These are phyloP conservation scores for Phytopythium boreale DNA, from an alignment of 352 stramenopile species.

Conservation along the genomic window DNA sequence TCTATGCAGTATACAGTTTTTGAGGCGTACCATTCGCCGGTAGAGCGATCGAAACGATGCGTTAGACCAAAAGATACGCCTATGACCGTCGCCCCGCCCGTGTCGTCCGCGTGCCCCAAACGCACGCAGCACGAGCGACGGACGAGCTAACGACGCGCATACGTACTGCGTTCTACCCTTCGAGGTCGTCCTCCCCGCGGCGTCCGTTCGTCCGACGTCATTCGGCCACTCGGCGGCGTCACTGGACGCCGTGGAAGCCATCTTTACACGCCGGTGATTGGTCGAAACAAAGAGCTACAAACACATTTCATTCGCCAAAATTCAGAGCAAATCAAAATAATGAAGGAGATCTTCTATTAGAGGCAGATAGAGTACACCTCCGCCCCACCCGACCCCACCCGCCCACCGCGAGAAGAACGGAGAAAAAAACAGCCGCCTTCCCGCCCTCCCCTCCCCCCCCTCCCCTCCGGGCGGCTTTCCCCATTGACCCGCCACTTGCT, in stretches of 20 bases:
- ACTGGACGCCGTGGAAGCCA: neutral
- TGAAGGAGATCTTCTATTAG: neutral
- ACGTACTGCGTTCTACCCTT: no score
- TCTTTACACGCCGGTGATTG: neutral
- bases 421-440: neutral
- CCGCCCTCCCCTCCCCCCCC: no score
- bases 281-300: neutral
- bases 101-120: no score
- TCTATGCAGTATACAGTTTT: no score
- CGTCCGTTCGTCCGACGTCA: conserved; percentile 2
- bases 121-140: no score
- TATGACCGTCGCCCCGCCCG: no score
- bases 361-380: neutral
- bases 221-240: neutral
- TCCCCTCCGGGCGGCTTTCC: neutral
- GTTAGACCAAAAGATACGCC: no score
- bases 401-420: neutral
- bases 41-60: no score
- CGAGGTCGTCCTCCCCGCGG: neutral
- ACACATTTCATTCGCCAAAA: neutral
- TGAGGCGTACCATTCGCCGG: no score
- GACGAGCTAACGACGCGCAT: no score
- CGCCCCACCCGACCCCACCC: neutral
- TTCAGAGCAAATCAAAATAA: neutral
- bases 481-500: neutral